These are phyloP conservation scores for Colletotrichum sublineola DNA, from an alignment of 2,329 filamentous ascomycete genomes.

Conservation along the genomic window DNA sequence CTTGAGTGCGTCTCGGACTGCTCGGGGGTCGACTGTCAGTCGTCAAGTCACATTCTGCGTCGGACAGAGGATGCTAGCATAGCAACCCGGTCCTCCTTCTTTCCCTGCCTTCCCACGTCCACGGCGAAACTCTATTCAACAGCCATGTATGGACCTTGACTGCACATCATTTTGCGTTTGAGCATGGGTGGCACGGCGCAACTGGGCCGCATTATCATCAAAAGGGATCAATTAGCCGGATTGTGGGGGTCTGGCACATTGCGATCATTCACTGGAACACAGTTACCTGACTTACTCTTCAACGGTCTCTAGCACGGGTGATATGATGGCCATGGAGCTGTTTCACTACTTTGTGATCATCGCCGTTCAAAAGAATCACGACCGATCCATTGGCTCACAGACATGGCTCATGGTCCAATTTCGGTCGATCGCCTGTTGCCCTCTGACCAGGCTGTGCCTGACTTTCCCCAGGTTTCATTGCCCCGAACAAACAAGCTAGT, in stretches of 20 bases:
- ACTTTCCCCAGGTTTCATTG: slow-evolving; percentile 31
- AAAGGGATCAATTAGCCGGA: slow-evolving; percentile 2
- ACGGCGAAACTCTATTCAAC: slow-evolving; percentile 26
- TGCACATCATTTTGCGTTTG: slow-evolving; percentile 40
- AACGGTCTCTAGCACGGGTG: slow-evolving; percentile 1
- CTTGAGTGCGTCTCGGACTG: slow-evolving; percentile 25
- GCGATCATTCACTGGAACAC: slow-evolving; percentile 13
- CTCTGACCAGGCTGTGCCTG: slow-evolving; percentile 10
- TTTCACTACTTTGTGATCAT: slow-evolving; percentile 14
- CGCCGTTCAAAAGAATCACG: neutral
- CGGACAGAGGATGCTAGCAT: neutral
- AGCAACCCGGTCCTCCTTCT: neutral
- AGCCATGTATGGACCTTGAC: slow-evolving; percentile 19
- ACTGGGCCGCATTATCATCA: neutral
- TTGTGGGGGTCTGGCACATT: slow-evolving; percentile 28
- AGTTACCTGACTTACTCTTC: slow-evolving; percentile 14
- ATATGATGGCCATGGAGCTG: slow-evolving; percentile 4
- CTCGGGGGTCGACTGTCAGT: slow-evolving; percentile 17
- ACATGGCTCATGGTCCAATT: neutral
- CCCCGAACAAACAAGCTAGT: slow-evolving; percentile 6
- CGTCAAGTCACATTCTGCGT: neutral
- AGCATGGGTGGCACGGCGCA: slow-evolving; percentile 40
- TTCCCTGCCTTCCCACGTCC: neutral
- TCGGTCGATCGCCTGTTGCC: slow-evolving; percentile 13
- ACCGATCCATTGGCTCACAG: slow-evolving; percentile 6